Percentiles rank a stretch among this genome's conserved stretches.
Evolutionary conservation across 1,284 basidiomycete genomes (phyloP).

Genomic region (Takashimella tepidaria): DNA sequence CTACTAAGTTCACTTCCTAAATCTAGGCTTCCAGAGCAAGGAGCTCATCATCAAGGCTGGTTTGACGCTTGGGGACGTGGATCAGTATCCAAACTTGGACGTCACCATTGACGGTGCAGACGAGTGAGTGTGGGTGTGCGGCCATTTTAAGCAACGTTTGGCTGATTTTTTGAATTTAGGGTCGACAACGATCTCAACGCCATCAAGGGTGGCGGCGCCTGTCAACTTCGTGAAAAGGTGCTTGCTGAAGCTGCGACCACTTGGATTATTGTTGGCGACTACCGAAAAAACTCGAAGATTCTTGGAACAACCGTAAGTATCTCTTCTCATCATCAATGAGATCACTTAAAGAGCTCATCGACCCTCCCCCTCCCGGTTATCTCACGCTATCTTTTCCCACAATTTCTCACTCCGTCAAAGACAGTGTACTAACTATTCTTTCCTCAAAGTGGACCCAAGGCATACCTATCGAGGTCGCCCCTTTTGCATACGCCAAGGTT

Average conservation of each 20-base stretch:
- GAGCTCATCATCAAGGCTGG: slow-evolving; percentile 82
- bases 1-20: background rate
- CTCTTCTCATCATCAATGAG: too few relatives aligned
- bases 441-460: slow-evolving; percentile 72
- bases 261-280: slow-evolving; percentile 94
- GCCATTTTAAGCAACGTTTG: too few relatives aligned
- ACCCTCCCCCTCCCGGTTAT: slow-evolving; percentile 25
- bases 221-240: slow-evolving; percentile 95
- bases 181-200: slow-evolving; percentile 84
- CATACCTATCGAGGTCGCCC: slow-evolving; percentile 92
- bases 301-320: slow-evolving; percentile 75
- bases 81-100: slow-evolving; percentile 83
- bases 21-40: slow-evolving; percentile 86
- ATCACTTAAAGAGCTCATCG: too few relatives aligned
- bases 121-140: slow-evolving; percentile 62
- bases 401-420: too few relatives aligned
- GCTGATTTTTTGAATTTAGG: slow-evolving; percentile 50
- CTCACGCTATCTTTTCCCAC: too few relatives aligned
- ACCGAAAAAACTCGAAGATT: slow-evolving; percentile 79
- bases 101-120: slow-evolving; percentile 97
- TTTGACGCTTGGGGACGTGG: slow-evolving; percentile 83
- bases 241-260: slow-evolving; percentile 91
- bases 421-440: too few relatives aligned
- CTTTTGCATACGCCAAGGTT: slow-evolving; percentile 90
- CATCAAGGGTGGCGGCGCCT: slow-evolving; percentile 97